Conservation (phyloP, 2,329 filamentous ascomycete genomes). For the Calcarisporium arbuscula region DNA sequence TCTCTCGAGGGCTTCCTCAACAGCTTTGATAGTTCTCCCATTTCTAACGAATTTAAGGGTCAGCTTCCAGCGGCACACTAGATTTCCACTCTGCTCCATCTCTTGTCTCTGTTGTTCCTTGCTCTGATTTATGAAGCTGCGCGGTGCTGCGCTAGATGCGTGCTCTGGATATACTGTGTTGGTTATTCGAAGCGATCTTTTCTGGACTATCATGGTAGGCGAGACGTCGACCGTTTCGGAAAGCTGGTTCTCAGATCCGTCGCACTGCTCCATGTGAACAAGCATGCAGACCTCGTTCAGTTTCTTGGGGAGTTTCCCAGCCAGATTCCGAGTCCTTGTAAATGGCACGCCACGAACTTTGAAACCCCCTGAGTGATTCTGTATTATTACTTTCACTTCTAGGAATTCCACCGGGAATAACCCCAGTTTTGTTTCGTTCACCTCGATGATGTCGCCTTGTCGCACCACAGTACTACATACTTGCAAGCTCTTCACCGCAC, state of each 20-base stretch:
- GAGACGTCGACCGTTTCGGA: constrained; percentile 38
- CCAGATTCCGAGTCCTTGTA: constrained; percentile 25
- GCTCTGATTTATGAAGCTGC: constrained; percentile 13
- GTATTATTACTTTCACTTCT: constrained; percentile 35
- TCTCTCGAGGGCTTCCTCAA: constrained; percentile 30
- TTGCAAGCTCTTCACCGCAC: constrained; percentile 12
- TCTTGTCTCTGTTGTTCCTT: not conserved
- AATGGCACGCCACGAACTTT: constrained; percentile 33
- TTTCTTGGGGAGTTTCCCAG: constrained; percentile 30
- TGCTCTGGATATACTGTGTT: constrained; percentile 44
- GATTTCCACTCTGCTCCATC: constrained; percentile 16
- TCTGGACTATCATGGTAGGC: constrained; percentile 27
- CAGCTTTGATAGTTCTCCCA: constrained; percentile 15
- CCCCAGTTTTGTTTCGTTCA: constrained; percentile 15
- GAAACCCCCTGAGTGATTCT: constrained; percentile 14
- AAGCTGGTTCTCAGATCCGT: constrained; percentile 19
- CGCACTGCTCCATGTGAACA: constrained; percentile 28
- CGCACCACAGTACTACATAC: constrained; percentile 9
- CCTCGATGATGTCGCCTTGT: constrained; percentile 21
- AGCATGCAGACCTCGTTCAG: constrained; percentile 38
- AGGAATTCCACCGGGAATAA: constrained; percentile 27
- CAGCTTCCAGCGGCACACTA: constrained; percentile 49
- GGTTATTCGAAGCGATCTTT: constrained; percentile 43
- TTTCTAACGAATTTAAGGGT: constrained; percentile 17
- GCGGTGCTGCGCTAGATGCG: constrained; percentile 14